Base-by-base conservation (phyloP, 2,329 filamentous ascomycete genomes). In the Thielaviopsis populi region DNA sequence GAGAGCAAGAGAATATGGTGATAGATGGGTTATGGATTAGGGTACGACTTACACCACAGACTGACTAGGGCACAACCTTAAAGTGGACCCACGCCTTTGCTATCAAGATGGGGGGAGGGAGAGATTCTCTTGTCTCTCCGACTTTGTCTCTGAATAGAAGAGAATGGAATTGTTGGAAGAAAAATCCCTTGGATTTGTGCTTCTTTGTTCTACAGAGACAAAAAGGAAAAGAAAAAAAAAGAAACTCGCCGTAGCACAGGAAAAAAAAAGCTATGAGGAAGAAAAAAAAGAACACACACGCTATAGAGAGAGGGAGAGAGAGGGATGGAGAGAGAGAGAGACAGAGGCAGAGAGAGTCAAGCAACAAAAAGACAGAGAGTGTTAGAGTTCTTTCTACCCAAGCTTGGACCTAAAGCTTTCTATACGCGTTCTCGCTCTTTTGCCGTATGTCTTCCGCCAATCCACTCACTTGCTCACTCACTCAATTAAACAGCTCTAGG, bases 141-240 rank as follows among this genome's bases (percentile, higher is more conserved):
- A 13, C 41, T n/a, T 10, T 54, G 48, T 54, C 27, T 24, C 24
- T 30, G 50, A 54, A 48, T 17, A 48, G 43, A 48, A 30, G 15
- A 54, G 48, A 54, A 54, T 30, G 50, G 50, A 54, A 54, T 54
- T 54, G 24, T 54, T 54, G 50, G 11, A 27, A 54, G 50, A 19
- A 54, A 30, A 27, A 54, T 54, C 48, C 48, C 48, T 54, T 30
- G 22, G 48, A n/a, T 30, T 54, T 27, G 8, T 46, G 19, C 17
- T 17, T 60, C 42, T 60, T 42, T 42, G 22, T 30, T 60, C 13
- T 60, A 27, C 1, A 24, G 33, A 27, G 7, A 10, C 6, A 11
- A 46, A 43, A 30, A 37, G 15, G 30, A 22, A 15, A 40, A 42
- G 17, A 37, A n/a, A 17, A 24, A 22, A 59, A 37, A 4, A 41